phyloP scores from a whole-genome alignment of 441 rosid species.

The Arabidopsis hybrid region DNA sequence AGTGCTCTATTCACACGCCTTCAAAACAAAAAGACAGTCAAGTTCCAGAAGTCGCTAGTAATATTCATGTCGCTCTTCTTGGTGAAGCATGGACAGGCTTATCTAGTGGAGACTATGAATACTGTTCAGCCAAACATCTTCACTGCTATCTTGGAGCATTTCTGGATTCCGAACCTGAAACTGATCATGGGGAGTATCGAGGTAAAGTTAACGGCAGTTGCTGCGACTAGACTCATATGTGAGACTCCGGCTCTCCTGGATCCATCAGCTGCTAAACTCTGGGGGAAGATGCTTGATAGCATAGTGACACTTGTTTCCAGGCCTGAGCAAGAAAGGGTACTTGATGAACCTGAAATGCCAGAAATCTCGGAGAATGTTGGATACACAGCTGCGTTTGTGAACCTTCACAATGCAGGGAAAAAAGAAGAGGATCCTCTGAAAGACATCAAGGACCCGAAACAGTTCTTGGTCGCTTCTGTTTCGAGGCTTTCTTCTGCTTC shows the following conservation, averaged over 20 bases:
- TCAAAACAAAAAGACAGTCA: slow-evolving; percentile 63
- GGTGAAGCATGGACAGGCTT: slow-evolving; percentile 80
- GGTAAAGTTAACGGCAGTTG: slow-evolving; percentile 82
- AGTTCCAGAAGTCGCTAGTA: slow-evolving; percentile 77
- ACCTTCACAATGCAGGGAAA: slow-evolving; percentile 87
- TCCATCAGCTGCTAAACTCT: slow-evolving; percentile 58
- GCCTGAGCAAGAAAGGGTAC: slow-evolving; percentile 84
- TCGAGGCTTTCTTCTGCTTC: slow-evolving; percentile 62
- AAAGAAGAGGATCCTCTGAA: slow-evolving; percentile 88
- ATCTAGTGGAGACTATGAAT: slow-evolving; percentile 78
- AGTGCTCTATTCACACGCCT: slow-evolving; percentile 73
- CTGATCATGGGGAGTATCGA: slow-evolving; percentile 79
- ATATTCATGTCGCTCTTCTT: slow-evolving; percentile 89
- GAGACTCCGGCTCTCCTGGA: slow-evolving; percentile 79
- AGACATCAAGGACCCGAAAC: slow-evolving; percentile 78
- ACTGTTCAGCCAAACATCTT: slow-evolving; percentile 75
- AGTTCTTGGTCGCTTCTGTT: slow-evolving; percentile 73
- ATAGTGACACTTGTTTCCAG: slow-evolving; percentile 81
- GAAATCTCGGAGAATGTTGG: slow-evolving; percentile 82
- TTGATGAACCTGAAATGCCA: slow-evolving; percentile 89
- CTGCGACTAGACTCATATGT: slow-evolving; percentile 79
- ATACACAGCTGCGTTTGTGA: slow-evolving; percentile 79
- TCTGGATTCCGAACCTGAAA: slow-evolving; percentile 90
- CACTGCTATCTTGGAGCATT: slow-evolving; percentile 66
- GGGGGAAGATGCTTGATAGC: slow-evolving; percentile 91